These are phyloP conservation scores for Suillus decipiens DNA, from an alignment of 768 basidiomycete species.

Conservation along the genomic window DNA sequence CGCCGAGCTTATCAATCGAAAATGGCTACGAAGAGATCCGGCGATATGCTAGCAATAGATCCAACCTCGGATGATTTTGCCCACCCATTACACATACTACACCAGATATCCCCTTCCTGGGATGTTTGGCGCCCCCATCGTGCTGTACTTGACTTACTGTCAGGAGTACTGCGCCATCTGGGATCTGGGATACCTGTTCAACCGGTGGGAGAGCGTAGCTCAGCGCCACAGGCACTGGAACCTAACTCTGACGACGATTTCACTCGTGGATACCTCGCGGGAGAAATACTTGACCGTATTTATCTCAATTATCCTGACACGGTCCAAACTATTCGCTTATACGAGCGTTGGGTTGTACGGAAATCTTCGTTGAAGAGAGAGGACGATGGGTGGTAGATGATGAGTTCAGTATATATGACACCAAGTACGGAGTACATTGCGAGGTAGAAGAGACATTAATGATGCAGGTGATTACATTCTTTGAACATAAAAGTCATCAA, in stretches of 20 bases:
- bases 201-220: conserved; percentile 33
- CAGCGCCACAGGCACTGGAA: conserved; percentile 24
- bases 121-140: conserved; percentile 66
- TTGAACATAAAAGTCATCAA: conserved; percentile 6
- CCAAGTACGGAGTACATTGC: conserved; percentile 23
- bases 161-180: conserved; percentile 48
- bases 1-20: conserved; percentile 29
- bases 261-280: conserved; percentile 35
- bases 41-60: conserved; percentile 15
- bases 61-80: conserved; percentile 47
- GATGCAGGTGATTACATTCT: conserved; percentile 12
- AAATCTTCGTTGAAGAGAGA: conserved; percentile 16
- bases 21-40: conserved; percentile 18
- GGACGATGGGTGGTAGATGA: conserved; percentile 22
- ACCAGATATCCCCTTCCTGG: conserved; percentile 65
- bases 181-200: conserved; percentile 50
- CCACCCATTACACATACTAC: conserved; percentile 60
- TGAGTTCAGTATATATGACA: conserved; percentile 14
- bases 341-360: conserved; percentile 36
- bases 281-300: conserved; percentile 46
- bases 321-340: conserved; percentile 32
- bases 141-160: conserved; percentile 48
- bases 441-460: conserved; percentile 22
- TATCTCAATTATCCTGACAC: conserved; percentile 53
- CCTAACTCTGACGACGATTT: conserved; percentile 25